phyloP scores from a whole-genome alignment of 257 asterid species.

The Solanum ossicruentum region DNA sequence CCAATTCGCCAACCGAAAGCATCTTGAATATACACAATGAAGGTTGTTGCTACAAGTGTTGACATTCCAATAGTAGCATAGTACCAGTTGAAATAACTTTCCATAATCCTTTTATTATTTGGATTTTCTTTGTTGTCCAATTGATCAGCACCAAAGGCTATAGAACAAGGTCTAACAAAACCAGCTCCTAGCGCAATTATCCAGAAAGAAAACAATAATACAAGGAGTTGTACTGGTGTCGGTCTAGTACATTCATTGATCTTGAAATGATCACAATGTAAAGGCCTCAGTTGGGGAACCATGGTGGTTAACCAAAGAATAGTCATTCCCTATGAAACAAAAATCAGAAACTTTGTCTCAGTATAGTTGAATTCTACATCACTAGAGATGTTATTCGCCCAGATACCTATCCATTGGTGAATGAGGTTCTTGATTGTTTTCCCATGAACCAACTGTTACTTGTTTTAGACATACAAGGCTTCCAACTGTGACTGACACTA shows the following conservation, averaged over 20 bases:
- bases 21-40: slow-evolving; percentile 12
- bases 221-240: neutral
- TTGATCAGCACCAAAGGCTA: slow-evolving; percentile 1
- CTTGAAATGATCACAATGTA: neutral
- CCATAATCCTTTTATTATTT: neutral
- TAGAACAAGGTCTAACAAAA: slow-evolving; percentile 13
- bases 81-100: slow-evolving; percentile 2
- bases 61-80: slow-evolving; percentile 5
- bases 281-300: slow-evolving; percentile 1
- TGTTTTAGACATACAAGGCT: neutral
- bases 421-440: neutral
- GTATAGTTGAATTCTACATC: neutral
- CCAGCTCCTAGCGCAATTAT: slow-evolving; percentile 9
- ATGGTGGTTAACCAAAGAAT: slow-evolving; percentile 11
- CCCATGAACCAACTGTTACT: neutral
- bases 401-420: neutral
- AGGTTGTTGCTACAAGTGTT: neutral
- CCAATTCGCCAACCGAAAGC: slow-evolving; percentile 14
- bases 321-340: neutral
- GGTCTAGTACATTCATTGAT: neutral
- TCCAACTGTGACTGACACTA: neutral
- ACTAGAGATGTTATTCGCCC: neutral
- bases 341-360: neutral
- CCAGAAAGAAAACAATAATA: neutral
- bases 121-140: neutral